Conservation (phyloP, 139 green algal species). For the Dunaliella primolecta region DNA sequence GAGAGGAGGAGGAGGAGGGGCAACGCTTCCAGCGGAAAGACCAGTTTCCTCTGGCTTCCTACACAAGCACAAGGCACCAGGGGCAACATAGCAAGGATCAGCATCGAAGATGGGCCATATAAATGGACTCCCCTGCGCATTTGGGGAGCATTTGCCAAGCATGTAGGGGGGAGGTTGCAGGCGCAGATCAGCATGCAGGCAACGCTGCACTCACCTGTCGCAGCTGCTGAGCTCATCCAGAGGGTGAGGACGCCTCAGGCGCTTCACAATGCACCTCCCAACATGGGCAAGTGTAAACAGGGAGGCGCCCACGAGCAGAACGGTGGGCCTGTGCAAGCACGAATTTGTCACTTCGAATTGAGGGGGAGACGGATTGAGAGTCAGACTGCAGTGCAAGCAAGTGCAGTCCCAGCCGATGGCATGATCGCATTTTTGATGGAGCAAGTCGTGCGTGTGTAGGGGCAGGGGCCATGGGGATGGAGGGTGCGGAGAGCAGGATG, state of each 20-base stretch:
- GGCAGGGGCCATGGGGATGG: neutral
- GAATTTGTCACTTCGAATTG: no score
- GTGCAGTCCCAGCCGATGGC: neutral
- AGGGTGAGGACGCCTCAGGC: neutral
- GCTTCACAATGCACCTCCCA: neutral
- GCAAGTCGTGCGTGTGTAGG: neutral
- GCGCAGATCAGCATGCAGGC: neutral
- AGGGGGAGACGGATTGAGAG: no score
- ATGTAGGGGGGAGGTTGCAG: neutral
- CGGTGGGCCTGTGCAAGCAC: neutral
- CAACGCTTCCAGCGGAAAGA: no score
- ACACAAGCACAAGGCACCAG: neutral
- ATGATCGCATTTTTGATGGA: neutral
- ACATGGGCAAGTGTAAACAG: neutral
- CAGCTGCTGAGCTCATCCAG: neutral
- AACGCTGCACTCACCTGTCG: neutral
- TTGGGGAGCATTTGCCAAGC: neutral
- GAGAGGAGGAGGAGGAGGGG: neutral
- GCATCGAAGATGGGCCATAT: neutral
- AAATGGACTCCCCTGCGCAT: no score
- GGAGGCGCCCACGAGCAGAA: neutral
- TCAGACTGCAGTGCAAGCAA: neutral
- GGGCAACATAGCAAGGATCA: neutral
- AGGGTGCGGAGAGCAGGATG: neutral
- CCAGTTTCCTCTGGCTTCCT: neutral